Conservation (phyloP, 2,329 filamentous ascomycete genomes). For the Aureobasidium melanogenum region DNA sequence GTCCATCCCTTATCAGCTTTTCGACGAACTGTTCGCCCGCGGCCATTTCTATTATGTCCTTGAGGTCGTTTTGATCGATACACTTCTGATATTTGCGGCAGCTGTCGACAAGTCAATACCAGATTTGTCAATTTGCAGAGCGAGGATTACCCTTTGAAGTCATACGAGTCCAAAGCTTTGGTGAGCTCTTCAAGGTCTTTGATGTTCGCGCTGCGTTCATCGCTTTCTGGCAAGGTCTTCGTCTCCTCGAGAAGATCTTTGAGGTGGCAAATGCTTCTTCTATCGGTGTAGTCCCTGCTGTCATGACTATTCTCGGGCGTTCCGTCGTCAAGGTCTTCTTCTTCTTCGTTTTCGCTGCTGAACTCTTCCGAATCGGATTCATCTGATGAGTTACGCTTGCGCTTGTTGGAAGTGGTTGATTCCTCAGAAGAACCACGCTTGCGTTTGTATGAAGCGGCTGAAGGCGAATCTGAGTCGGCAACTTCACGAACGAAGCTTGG, state of each 20-base stretch:
- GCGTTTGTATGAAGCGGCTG: no score
- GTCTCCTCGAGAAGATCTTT: background rate
- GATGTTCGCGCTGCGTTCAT: no score
- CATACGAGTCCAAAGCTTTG: background rate
- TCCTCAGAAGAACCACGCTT: no score
- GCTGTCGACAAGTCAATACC: background rate
- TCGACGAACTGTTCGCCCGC: background rate
- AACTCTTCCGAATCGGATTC: background rate
- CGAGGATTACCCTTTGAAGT: background rate
- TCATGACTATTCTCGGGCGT: background rate
- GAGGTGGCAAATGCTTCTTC: background rate
- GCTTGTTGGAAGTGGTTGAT: no score
- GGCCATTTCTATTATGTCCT: background rate
- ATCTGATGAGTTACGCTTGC: background rate
- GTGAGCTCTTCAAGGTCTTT: background rate
- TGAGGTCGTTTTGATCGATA: background rate
- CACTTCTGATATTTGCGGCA: background rate
- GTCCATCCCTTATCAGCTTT: background rate
- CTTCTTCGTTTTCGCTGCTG: no score
- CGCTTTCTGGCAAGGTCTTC: background rate
- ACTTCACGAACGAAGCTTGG: background rate
- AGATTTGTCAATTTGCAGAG: background rate
- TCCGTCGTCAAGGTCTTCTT: background rate
- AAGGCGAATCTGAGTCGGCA: background rate
- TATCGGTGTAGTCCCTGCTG: background rate